Evolutionary conservation across 2,329 filamentous ascomycete species (phyloP).

Genomic region (Dothideomycetes sp.): DNA sequence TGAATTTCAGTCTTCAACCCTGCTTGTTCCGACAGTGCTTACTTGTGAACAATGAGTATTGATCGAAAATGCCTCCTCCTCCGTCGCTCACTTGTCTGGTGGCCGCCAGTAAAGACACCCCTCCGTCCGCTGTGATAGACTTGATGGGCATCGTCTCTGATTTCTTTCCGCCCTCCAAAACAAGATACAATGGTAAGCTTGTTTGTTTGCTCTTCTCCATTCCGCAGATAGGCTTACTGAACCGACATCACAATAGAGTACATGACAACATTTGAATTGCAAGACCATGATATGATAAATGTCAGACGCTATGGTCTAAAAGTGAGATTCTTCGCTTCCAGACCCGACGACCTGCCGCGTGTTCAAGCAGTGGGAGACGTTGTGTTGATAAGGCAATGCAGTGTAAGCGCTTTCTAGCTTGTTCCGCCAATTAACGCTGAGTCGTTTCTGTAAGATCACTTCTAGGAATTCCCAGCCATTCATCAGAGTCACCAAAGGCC

Average conservation of each 20-base stretch:
- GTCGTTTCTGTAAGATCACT: neutral
- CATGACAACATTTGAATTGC: slow-evolving; percentile 29
- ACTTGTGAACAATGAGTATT: too few species aligned
- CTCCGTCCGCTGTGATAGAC: slow-evolving; percentile 33
- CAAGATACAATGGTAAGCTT: too few species aligned
- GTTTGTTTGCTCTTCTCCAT: slow-evolving; percentile 13
- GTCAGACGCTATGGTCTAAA: slow-evolving; percentile 30
- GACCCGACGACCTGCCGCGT: slow-evolving; percentile 28
- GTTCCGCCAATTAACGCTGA: neutral
- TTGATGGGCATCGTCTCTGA: slow-evolving; percentile 66
- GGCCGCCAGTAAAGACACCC: neutral
- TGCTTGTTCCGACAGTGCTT: too few species aligned
- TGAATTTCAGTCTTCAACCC: too few species aligned
- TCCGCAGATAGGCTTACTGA: neutral
- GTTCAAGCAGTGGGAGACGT: slow-evolving; percentile 49
- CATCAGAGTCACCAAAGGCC: slow-evolving; percentile 12
- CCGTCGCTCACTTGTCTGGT: neutral
- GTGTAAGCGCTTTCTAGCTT: slow-evolving; percentile 17
- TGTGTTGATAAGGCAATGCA: slow-evolving; percentile 46
- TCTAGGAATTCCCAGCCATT: slow-evolving; percentile 3
- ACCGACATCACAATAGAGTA: slow-evolving; percentile 15
- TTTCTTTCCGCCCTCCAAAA: slow-evolving; percentile 45
- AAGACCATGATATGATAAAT: slow-evolving; percentile 24
- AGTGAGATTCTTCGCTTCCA: slow-evolving; percentile 53
- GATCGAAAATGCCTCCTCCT: too few species aligned